A percentile compares a stretch with the other conserved stretches of the same genome.
phyloP scores from a whole-genome alignment of 176 grass and related monocot genomes.

The Stipa capillata region DNA sequence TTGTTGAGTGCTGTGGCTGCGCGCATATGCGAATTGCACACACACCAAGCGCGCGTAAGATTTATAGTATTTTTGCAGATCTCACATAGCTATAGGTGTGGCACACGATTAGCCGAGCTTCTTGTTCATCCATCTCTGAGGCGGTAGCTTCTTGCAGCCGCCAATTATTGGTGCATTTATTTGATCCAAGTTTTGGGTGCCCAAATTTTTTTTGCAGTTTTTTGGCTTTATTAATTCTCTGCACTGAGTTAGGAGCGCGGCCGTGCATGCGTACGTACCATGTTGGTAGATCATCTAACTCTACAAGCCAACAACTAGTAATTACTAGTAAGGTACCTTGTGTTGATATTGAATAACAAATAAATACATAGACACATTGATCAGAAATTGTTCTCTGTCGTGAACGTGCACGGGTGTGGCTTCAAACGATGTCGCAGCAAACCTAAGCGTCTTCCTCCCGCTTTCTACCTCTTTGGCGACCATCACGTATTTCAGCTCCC shows the following conservation, averaged over 20 bases:
- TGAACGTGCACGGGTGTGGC: too few species aligned
- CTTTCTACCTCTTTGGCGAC: too few species aligned
- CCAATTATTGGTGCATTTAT: not conserved
- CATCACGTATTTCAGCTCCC: too few species aligned
- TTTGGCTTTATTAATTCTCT: not conserved
- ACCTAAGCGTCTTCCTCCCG: too few species aligned
- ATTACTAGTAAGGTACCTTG: too few species aligned
- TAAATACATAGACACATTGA: too few species aligned
- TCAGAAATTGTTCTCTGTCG: too few species aligned
- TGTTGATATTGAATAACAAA: too few species aligned
- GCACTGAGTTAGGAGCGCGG: too few species aligned
- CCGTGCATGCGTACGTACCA: not conserved
- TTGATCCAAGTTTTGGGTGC: not conserved
- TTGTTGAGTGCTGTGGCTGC: not conserved
- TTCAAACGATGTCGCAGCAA: too few species aligned
- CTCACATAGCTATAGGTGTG: too few species aligned
- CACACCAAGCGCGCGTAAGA: not conserved
- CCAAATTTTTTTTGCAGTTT: not conserved
- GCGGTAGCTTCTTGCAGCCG: not conserved
- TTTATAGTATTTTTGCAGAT: not conserved
- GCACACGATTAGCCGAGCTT: conserved; percentile 21
- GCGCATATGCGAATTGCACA: not conserved
- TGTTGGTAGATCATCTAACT: not conserved
- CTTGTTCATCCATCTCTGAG: conserved; percentile 26
- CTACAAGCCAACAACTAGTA: not conserved